Base-by-base conservation (phyloP, 1,139 yeast genomes). In the Hyphopichia wangnamkhiaoensis region DNA sequence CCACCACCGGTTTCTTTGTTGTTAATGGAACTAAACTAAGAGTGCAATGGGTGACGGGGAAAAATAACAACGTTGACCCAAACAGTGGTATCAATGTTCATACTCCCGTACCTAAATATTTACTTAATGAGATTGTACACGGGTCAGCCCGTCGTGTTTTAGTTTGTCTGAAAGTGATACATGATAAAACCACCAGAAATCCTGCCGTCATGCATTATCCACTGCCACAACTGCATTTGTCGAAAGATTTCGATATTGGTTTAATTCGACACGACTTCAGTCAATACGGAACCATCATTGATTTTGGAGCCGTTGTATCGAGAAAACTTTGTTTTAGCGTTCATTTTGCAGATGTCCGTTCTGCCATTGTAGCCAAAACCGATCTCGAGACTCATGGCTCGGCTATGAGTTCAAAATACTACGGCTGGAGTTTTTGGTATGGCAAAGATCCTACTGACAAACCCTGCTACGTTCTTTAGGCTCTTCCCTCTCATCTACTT, bases 371-470 rank as follows among this genome's bases (percentile, higher is more conserved):
- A n/a, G 89, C 86, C 3, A 83, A 82, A 58, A 63, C 61, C 30
- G 74, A 73, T 18, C 58, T 67, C 40, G 67, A 64, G 34, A 49
- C 52, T 5, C 45, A 43, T 4, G 67, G 67, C 1, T 63, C 78
- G 2, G 47, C 45, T n/a, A 50, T 83, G 46, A 52, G 65, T 38
- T 49, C 49, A n/a, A 78, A 72, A 47, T 86, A 81, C 50, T 58
- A 58, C 7, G 75, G 65, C 6, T 87, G 95, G 94, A 59, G 68
- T 9, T 61, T 84, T 3, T 74, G 80, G 76, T 87, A 79, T 52
- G 89, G 86, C 0, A 74, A 72, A 37, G 95, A 87, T 55, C 76
- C 79, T 1, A 71, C 88, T 5, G 93, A 84, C 46, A 68, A 65
- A 43, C 80, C 74, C 3, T 65, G 71, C 42, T 53, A 30, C 17